Conservation (phyloP, 106 monocot species). For the Dactylorhiza incarnata region DNA sequence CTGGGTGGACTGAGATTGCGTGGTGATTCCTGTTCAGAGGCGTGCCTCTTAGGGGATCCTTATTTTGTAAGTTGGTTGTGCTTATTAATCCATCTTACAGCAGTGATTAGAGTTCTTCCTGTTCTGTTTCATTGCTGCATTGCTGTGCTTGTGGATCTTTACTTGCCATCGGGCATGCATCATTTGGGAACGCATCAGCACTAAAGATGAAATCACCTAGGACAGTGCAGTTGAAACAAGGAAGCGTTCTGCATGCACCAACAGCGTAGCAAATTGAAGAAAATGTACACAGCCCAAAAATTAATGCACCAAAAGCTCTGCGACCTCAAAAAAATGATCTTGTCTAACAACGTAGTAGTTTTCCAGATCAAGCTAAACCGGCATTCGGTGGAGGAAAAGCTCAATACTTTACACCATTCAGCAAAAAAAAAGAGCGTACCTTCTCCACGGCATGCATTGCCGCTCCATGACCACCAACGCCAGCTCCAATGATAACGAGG, state of each 20-base stretch:
- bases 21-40: no score
- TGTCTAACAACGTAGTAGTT: neutral
- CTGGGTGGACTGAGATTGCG: no score
- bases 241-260: neutral
- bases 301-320: neutral
- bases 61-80: no score
- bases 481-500: slow-evolving; percentile 90
- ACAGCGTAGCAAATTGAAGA: no score
- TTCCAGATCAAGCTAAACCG: neutral
- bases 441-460: slow-evolving; percentile 94
- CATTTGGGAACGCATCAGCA: no score
- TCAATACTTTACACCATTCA: neutral
- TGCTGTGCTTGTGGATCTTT: no score
- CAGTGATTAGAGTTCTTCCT: no score
- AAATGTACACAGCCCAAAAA: no score
- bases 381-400: neutral
- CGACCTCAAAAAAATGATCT: neutral
- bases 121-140: no score
- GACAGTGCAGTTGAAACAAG: neutral
- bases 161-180: no score
- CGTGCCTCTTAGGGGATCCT: no score
- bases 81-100: no score
- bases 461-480: slow-evolving; percentile 94
- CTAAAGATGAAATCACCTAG: neutral
- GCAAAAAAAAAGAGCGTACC: slow-evolving; percentile 19